A percentile compares a stretch with the other conserved stretches of the same genome.
Evolutionary conservation across 768 basidiomycete species (phyloP).

Genomic region (Russula sp.): DNA sequence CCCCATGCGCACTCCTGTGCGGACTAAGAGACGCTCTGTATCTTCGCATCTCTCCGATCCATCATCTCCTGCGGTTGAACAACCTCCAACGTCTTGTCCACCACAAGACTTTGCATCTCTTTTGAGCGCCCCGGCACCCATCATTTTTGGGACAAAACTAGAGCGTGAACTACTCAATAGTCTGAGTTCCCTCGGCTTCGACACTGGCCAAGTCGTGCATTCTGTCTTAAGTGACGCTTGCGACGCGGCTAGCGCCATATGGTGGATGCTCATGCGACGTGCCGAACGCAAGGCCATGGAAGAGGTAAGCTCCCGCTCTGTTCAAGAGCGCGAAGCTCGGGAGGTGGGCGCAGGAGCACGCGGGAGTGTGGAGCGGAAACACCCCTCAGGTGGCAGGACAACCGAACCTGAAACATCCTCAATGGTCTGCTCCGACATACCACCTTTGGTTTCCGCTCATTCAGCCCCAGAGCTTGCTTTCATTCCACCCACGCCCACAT

Average conservation of each 20-base stretch:
- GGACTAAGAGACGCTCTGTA: constrained; percentile 93
- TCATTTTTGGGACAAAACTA: constrained; percentile 80
- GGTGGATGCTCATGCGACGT: constrained; percentile 94
- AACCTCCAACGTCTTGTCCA: constrained; percentile 33
- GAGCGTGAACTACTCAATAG: constrained; percentile 77
- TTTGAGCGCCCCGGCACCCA: constrained; percentile 59
- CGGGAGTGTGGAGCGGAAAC: constrained; percentile 23
- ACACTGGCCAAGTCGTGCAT: constrained; percentile 93
- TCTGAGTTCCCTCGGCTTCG: constrained; percentile 75
- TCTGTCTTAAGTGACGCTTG: constrained; percentile 89
- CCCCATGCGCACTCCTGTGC: constrained; percentile 82
- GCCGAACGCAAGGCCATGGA: constrained; percentile 54
- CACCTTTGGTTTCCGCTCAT: constrained; percentile 31
- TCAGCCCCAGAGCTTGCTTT: constrained; percentile 60
- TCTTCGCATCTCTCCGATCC: constrained; percentile 78
- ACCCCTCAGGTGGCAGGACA: constrained; percentile 7
- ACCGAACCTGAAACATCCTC: constrained; percentile 15
- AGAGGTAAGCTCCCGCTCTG: constrained; percentile 28
- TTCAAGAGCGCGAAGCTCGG: constrained; percentile 3
- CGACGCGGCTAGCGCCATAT: constrained; percentile 82
- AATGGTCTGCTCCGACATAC: constrained; percentile 18
- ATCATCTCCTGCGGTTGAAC: constrained; percentile 39
- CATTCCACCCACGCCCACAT: constrained; percentile 73
- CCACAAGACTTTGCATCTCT: constrained; percentile 56
- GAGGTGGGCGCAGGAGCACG: constrained; percentile 22